phyloP scores from a whole-genome alignment of 768 basidiomycete species.

The Boletus rubroflammeus region DNA sequence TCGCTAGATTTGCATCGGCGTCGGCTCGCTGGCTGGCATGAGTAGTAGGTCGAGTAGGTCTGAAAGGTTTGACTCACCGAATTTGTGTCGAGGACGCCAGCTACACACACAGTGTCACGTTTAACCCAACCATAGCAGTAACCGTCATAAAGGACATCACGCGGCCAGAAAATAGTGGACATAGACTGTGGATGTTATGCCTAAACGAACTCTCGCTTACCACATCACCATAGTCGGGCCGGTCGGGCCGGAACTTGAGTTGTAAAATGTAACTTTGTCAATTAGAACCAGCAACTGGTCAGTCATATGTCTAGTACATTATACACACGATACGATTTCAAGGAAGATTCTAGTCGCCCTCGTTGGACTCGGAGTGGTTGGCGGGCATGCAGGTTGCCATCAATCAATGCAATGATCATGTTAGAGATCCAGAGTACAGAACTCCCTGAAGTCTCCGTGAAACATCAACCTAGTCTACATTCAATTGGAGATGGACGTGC shows the following conservation, averaged over 20 bases:
- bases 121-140: constrained; percentile 58
- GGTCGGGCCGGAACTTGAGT: constrained; percentile 4
- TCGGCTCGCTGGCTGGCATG: constrained; percentile 14
- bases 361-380: background rate
- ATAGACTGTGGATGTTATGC: constrained; percentile 14
- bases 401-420: background rate
- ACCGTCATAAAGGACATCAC: constrained; percentile 43
- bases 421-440: background rate
- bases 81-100: constrained; percentile 41
- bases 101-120: constrained; percentile 45
- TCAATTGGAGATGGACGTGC: background rate
- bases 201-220: background rate
- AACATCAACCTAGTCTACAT: background rate
- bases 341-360: background rate
- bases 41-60: background rate
- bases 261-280: no score
- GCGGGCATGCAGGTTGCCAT: background rate
- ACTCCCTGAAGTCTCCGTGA: background rate
- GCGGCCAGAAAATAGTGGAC: constrained; percentile 56
- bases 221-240: background rate
- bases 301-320: background rate
- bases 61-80: constrained; percentile 27
- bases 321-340: background rate
- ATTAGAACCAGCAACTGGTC: no score
- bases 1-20: constrained; percentile 11